Evolutionary conservation across 108 stramenopile species (phyloP).

Genomic region (Schizochytrium sp.): DNA sequence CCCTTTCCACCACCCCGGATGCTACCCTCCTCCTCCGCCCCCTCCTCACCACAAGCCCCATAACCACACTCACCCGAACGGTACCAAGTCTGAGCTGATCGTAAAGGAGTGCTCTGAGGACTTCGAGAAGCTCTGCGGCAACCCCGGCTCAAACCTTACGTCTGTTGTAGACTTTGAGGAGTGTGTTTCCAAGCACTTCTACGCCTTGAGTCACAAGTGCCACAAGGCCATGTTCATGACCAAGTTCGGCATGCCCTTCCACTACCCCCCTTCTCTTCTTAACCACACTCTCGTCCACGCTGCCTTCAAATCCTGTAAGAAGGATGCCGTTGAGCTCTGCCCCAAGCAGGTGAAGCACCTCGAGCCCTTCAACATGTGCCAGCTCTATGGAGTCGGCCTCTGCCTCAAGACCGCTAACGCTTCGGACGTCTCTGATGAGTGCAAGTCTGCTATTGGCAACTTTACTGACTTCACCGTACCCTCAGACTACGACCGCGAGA

Average conservation of each 20-base stretch:
- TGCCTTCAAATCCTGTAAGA: slow-evolving; percentile 32
- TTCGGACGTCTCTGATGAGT: background rate
- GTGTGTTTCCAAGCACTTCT: slow-evolving; percentile 24
- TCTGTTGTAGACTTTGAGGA: slow-evolving; percentile 2
- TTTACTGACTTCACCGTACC: background rate
- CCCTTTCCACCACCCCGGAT: background rate
- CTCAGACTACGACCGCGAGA: background rate
- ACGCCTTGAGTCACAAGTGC: background rate
- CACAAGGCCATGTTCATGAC: slow-evolving; percentile 37
- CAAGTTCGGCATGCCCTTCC: background rate
- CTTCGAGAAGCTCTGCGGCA: background rate
- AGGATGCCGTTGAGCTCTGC: slow-evolving; percentile 1
- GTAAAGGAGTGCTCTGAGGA: slow-evolving; percentile 15
- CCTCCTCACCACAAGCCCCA: background rate
- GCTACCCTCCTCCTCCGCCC: background rate
- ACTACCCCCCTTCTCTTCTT: background rate
- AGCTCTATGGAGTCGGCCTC: background rate
- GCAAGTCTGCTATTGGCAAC: background rate
- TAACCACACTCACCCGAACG: background rate
- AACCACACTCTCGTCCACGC: slow-evolving; percentile 1
- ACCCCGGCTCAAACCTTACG: background rate
- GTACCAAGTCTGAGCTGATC: slow-evolving; percentile 12
- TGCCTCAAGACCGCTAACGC: background rate
- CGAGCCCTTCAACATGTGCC: slow-evolving; percentile 56
- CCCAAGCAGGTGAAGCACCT: slow-evolving; percentile 28